Percentiles rank a stretch among this genome's conserved stretches.
Evolutionary conservation across 2,329 filamentous ascomycete genomes (phyloP).

Genomic region (Xylaria sp.): DNA sequence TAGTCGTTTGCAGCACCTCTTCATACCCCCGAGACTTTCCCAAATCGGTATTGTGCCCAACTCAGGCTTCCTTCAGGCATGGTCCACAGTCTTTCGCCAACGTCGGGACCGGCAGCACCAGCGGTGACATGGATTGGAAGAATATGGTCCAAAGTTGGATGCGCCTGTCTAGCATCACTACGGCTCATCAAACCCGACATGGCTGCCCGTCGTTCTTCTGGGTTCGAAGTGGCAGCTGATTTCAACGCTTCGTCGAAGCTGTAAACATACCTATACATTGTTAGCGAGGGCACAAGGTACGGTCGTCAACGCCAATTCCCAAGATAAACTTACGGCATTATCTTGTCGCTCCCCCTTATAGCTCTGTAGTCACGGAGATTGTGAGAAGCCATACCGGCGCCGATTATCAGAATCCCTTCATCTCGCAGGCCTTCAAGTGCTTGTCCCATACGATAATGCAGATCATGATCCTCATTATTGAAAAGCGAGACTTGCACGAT

Average conservation of each 20-base stretch:
- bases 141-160: constrained; percentile 72
- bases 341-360: constrained; percentile 24
- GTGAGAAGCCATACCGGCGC: constrained; percentile 67
- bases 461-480: constrained; percentile 60
- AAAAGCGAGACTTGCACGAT: constrained; percentile 69
- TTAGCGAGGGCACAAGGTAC: not conserved
- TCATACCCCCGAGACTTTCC: not conserved
- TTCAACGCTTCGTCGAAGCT: constrained; percentile 58
- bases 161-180: constrained; percentile 66
- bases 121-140: constrained; percentile 68
- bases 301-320: not conserved
- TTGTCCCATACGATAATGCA: constrained; percentile 65
- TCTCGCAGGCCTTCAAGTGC: constrained; percentile 64
- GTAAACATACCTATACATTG: not conserved
- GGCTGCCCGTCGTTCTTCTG: constrained; percentile 54
- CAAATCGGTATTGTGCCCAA: constrained; percentile 31
- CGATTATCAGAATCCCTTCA: constrained; percentile 66
- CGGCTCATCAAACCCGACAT: constrained; percentile 59
- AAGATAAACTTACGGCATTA: constrained; percentile 13
- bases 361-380: constrained; percentile 54
- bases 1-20: not conserved
- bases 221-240: constrained; percentile 57
- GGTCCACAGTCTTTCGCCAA: constrained; percentile 38
- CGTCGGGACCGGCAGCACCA: constrained; percentile 59
- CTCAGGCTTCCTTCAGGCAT: constrained; percentile 37